Evolutionary conservation across 495 filamentous ascomycete genomes (phyloP).

Genomic region (Staphylotrichum longicolle): DNA sequence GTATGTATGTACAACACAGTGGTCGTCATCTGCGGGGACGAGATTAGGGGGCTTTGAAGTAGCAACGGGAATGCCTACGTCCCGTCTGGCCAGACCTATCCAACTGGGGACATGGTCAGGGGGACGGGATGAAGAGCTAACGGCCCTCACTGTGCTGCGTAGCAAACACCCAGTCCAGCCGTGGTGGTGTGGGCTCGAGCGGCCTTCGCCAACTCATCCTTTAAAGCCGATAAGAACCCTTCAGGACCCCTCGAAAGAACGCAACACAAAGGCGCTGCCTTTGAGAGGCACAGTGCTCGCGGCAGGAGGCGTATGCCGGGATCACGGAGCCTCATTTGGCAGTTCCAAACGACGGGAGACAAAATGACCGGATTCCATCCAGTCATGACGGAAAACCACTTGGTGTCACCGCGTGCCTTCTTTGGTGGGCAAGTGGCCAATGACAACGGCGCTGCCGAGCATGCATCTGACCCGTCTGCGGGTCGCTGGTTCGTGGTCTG

Average conservation of each 20-base stretch:
- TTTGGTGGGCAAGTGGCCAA: constrained; percentile 4
- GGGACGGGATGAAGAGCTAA: neutral
- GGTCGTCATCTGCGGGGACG: constrained; percentile 5
- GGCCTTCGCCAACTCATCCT: neutral
- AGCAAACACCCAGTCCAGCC: too few species aligned
- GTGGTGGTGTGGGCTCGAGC: constrained; percentile 13
- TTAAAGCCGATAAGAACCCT: constrained; percentile 15
- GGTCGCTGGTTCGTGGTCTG: neutral
- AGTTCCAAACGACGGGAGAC: neutral
- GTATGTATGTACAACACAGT: neutral
- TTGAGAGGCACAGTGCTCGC: neutral
- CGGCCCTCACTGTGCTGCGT: neutral
- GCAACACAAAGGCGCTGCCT: neutral
- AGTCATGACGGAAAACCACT: constrained; percentile 5
- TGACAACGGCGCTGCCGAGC: constrained; percentile 3
- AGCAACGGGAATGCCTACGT: neutral
- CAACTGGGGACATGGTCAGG: neutral
- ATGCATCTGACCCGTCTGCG: constrained; percentile 16
- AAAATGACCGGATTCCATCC: neutral
- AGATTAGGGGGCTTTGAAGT: neutral
- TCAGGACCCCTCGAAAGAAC: neutral
- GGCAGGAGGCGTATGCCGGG: too few species aligned
- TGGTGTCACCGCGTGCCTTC: constrained; percentile 10
- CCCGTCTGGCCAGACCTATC: neutral
- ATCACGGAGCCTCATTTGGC: constrained; percentile 7